These are phyloP conservation scores for Kwoniella dendrophila DNA, from an alignment of 768 basidiomycete species.

Conservation along the genomic window DNA sequence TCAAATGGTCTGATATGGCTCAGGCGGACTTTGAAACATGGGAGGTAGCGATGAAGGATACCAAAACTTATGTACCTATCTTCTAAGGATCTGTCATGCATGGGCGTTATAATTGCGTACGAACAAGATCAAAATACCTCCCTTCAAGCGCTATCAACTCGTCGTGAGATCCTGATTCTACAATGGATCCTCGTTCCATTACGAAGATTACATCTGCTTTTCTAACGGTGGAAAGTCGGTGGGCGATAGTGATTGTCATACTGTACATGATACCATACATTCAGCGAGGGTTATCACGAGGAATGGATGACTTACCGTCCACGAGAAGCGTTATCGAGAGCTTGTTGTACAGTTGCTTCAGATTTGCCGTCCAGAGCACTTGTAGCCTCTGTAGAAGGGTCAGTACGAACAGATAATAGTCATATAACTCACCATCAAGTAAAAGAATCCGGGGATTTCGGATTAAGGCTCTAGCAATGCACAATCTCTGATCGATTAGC, in stretches of 20 bases:
- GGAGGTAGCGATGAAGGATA: constrained; percentile 5
- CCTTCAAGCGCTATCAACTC: constrained; percentile 46
- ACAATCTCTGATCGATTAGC: constrained; percentile 36
- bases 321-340: constrained; percentile 44
- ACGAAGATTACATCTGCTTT: constrained; percentile 51
- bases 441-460: constrained; percentile 51
- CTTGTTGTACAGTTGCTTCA: constrained; percentile 48
- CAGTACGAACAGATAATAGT: neutral
- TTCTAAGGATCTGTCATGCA: constrained; percentile 1
- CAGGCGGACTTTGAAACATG: neutral
- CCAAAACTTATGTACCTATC: constrained; percentile 14
- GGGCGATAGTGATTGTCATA: constrained; percentile 52
- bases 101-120: constrained; percentile 33
- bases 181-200: constrained; percentile 49
- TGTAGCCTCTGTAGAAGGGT: constrained; percentile 34
- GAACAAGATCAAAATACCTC: constrained; percentile 46
- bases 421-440: constrained; percentile 35
- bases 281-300: constrained; percentile 10
- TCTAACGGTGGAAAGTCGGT: constrained; percentile 48
- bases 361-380: constrained; percentile 49
- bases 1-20: constrained; percentile 13
- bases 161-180: constrained; percentile 48
- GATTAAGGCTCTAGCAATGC: constrained; percentile 53
- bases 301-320: constrained; percentile 23
- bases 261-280: constrained; percentile 8